Percentiles rank a stretch among this genome's conserved stretches.
These are phyloP conservation scores for Rhodotorula sp. DNA, from an alignment of 1,284 basidiomycete species.

Conservation along the genomic window DNA sequence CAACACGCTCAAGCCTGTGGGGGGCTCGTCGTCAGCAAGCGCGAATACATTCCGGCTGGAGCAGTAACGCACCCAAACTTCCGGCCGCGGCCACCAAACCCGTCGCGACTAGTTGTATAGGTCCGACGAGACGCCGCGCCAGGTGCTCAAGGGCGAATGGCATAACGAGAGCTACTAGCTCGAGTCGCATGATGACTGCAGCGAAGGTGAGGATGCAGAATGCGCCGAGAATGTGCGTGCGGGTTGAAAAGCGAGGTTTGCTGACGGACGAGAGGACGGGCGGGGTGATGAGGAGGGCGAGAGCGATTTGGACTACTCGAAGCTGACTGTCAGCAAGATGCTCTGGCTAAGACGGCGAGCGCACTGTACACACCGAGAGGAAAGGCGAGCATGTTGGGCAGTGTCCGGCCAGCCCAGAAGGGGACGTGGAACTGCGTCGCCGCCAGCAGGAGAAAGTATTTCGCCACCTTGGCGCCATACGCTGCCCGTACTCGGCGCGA, in stretches of 20 bases:
- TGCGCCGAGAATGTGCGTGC: conserved; percentile 43
- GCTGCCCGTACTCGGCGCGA: conserved; percentile 61
- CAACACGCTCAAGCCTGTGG: conserved; percentile 59
- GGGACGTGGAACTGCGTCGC: conserved; percentile 84
- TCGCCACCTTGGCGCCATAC: conserved; percentile 61
- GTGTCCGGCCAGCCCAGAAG: conserved; percentile 87
- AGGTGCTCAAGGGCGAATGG: conserved; percentile 64
- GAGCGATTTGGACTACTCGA: conserved; percentile 62
- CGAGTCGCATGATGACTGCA: conserved; percentile 74
- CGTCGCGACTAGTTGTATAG: conserved; percentile 56
- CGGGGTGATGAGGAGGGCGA: conserved; percentile 58
- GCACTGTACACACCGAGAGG: conserved; percentile 61
- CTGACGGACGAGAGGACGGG: background rate
- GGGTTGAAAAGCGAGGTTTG: conserved; percentile 45
- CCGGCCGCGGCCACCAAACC: conserved; percentile 59
- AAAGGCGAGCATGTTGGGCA: conserved; percentile 92
- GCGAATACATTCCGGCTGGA: background rate
- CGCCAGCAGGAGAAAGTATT: conserved; percentile 66
- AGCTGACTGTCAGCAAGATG: background rate
- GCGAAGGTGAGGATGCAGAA: conserved; percentile 61
- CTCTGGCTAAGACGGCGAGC: background rate
- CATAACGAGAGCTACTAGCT: conserved; percentile 67
- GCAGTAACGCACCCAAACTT: conserved; percentile 58
- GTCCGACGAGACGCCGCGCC: conserved; percentile 52
- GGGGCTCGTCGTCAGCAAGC: background rate